Percentiles rank a stretch among this genome's conserved stretches.
Conservation (phyloP, 805 yeast genomes). For the Cyberlindnera saturnus region DNA sequence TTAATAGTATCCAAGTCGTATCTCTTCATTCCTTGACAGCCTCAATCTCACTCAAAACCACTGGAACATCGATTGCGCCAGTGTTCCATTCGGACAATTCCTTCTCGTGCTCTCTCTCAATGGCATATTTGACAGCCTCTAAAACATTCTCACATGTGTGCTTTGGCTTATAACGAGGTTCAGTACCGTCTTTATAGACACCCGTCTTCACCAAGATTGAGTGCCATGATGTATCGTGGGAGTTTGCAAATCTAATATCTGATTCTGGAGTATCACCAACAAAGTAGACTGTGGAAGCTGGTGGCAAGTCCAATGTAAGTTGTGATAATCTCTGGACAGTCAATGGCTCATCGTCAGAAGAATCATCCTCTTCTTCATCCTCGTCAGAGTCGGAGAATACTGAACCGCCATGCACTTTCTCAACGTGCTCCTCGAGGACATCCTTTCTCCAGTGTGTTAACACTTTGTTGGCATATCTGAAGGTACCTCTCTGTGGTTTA, state of each 20-base stretch:
- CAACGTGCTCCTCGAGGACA: slow-evolving; percentile 67
- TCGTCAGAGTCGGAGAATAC: slow-evolving; percentile 20
- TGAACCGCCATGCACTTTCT: slow-evolving; percentile 32
- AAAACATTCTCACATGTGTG: slow-evolving; percentile 66
- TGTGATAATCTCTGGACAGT: slow-evolving; percentile 40
- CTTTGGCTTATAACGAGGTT: slow-evolving; percentile 75
- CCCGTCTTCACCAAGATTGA: slow-evolving; percentile 84
- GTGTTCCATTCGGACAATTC: slow-evolving; percentile 74
- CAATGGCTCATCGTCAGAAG: slow-evolving; percentile 37
- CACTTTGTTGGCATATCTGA: slow-evolving; percentile 75
- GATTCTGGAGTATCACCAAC: slow-evolving; percentile 91
- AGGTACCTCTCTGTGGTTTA: slow-evolving; percentile 85
- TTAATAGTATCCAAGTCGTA: background rate
- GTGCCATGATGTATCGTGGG: slow-evolving; percentile 80
- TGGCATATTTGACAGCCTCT: slow-evolving; percentile 78
- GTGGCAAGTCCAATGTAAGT: slow-evolving; percentile 55
- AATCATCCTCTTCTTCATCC: slow-evolving; percentile 23
- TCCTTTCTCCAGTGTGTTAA: slow-evolving; percentile 74
- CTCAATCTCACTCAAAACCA: slow-evolving; percentile 36
- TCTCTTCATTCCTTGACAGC: background rate
- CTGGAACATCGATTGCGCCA: slow-evolving; percentile 47
- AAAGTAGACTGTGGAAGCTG: slow-evolving; percentile 80
- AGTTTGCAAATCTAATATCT: slow-evolving; percentile 81
- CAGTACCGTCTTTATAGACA: slow-evolving; percentile 75
- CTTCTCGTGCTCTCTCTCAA: slow-evolving; percentile 69